Conservation (phyloP, 495 filamentous ascomycete genomes). For the Cudoniella acicularis region DNA sequence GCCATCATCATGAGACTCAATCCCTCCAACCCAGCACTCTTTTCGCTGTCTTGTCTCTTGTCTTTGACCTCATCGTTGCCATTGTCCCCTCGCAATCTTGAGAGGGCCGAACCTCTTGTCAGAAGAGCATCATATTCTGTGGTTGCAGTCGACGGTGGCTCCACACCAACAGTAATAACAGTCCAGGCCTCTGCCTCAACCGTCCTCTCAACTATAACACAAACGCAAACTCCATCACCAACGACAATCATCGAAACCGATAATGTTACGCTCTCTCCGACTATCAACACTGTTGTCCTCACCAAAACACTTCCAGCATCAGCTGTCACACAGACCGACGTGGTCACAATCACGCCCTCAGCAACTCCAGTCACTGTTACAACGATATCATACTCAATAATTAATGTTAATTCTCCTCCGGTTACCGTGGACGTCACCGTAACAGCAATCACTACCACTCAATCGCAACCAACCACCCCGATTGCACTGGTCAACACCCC, state of each 20-base stretch:
- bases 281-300: conserved; percentile 5
- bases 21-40: conserved; percentile 13
- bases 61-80: conserved; percentile 15
- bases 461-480: not conserved
- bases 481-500: not conserved
- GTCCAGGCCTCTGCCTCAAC: conserved; percentile 1
- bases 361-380: conserved; percentile 10
- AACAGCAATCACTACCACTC: not conserved
- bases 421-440: conserved; percentile 2
- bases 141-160: conserved; percentile 25
- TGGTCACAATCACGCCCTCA: conserved; percentile 14
- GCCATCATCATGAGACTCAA: conserved; percentile 19
- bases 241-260: conserved; percentile 21
- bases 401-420: conserved; percentile 15
- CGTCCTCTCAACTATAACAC: conserved; percentile 16
- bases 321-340: conserved; percentile 14
- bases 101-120: conserved; percentile 10
- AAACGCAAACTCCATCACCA: conserved; percentile 13
- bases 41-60: conserved; percentile 18
- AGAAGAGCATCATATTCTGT: conserved; percentile 27
- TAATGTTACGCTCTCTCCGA: conserved; percentile 7
- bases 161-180: not conserved
- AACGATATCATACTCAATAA: conserved; percentile 16
- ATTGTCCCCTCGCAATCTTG: conserved; percentile 7
- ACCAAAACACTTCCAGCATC: conserved; percentile 11